These are phyloP conservation scores for Artomyces pyxidatus DNA, from an alignment of 768 basidiomycete genomes.

Conservation along the genomic window DNA sequence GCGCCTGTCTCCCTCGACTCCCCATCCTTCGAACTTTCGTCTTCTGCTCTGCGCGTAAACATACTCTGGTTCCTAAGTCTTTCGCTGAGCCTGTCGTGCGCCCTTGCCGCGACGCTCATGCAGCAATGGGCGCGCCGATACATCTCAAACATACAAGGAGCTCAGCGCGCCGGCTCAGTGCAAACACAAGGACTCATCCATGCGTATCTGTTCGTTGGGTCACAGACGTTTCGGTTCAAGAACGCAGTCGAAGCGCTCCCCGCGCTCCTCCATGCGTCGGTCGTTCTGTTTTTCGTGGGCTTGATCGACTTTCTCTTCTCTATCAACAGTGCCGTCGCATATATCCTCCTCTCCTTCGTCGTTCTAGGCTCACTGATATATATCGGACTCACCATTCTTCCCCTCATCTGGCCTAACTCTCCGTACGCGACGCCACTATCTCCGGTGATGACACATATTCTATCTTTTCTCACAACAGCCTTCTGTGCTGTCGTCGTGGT, in stretches of 20 bases:
- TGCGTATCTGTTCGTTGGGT: slow-evolving; percentile 5
- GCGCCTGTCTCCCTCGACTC: neutral
- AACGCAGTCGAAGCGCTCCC: slow-evolving; percentile 4
- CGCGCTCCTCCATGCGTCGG: slow-evolving; percentile 5
- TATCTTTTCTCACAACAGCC: no score
- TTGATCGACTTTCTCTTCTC: slow-evolving; percentile 11
- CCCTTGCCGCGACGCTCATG: slow-evolving; percentile 7
- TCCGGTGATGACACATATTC: no score
- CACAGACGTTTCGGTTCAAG: slow-evolving; percentile 4
- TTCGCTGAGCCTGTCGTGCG: slow-evolving; percentile 5
- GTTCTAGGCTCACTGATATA: neutral
- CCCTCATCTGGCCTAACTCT: no score
- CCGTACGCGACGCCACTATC: no score
- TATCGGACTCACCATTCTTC: slow-evolving; percentile 5
- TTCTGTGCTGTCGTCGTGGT: no score
- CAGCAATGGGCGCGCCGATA: slow-evolving; percentile 10
- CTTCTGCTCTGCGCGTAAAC: neutral
- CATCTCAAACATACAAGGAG: slow-evolving; percentile 3
- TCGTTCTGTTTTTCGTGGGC: slow-evolving; percentile 13
- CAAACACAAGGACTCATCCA: slow-evolving; percentile 1
- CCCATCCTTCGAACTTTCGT: neutral
- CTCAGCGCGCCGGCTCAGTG: neutral
- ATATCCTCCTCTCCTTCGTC: slow-evolving; percentile 2
- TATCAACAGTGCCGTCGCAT: slow-evolving; percentile 4
- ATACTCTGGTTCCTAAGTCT: slow-evolving; percentile 11